Evolutionary conservation across 805 yeast species (phyloP).

Genomic region (Cyberlindnera petersonii): DNA sequence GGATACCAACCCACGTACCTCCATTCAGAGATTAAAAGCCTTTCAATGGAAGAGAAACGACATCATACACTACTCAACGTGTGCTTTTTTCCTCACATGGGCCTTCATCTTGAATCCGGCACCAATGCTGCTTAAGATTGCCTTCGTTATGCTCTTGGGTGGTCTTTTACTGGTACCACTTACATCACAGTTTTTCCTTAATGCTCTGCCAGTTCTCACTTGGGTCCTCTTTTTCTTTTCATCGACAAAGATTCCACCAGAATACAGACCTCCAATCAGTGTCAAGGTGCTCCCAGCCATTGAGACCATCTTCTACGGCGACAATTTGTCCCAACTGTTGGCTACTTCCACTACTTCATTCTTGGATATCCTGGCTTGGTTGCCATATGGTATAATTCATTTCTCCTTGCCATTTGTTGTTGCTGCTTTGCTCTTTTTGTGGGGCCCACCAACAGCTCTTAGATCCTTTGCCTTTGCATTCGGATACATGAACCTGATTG

Average conservation of each 20-base stretch:
- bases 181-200: constrained; percentile 78
- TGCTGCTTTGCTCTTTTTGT: constrained; percentile 71
- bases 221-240: constrained; percentile 85
- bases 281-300: constrained; percentile 87
- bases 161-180: constrained; percentile 61
- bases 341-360: constrained; percentile 65
- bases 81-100: constrained; percentile 49
- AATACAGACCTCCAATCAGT: constrained; percentile 80
- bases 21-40: constrained; percentile 39
- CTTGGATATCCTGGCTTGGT: constrained; percentile 86
- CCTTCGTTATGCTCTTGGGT: constrained; percentile 37
- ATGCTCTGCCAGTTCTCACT: constrained; percentile 76
- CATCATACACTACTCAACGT: constrained; percentile 46
- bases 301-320: constrained; percentile 90
- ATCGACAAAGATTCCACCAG: constrained; percentile 66
- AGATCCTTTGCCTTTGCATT: constrained; percentile 87
- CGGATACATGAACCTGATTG: constrained; percentile 88
- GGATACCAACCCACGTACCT: constrained; percentile 41
- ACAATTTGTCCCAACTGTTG: constrained; percentile 76
- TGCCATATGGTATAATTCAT: constrained; percentile 91
- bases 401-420: constrained; percentile 88
- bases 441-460: constrained; percentile 87
- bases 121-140: constrained; percentile 35
- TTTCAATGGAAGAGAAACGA: constrained; percentile 47
- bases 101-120: constrained; percentile 60